Evolutionary conservation across 164 flowering plant genomes (phyloP).

Genomic region (Vitis vinifera): DNA sequence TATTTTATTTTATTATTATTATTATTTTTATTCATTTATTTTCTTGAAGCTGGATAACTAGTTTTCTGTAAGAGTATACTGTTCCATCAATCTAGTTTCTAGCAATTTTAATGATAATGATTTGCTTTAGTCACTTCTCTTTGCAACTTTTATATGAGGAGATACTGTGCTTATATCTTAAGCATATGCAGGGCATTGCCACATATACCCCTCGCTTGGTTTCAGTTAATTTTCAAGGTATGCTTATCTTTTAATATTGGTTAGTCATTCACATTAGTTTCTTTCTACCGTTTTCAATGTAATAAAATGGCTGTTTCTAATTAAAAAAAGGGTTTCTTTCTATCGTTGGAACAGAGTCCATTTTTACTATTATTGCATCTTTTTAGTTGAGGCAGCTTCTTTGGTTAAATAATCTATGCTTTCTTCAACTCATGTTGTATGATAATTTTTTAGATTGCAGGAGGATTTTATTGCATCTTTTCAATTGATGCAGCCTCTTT

Average conservation of each 20-base stretch:
- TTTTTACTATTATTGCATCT: too few species aligned
- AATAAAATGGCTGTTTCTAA: not conserved
- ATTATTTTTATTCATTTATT: too few species aligned
- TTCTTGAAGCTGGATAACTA: too few species aligned
- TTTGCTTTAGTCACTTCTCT: not conserved
- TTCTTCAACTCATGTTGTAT: too few species aligned
- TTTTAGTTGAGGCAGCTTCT: too few species aligned
- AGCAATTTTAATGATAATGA: not conserved
- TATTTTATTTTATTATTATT: too few species aligned
- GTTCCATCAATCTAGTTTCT: too few species aligned
- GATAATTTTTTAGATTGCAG: not conserved
- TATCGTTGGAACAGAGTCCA: too few species aligned
- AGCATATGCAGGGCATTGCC: constrained; percentile 55
- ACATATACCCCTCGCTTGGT: constrained; percentile 88
- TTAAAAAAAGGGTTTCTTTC: not conserved
- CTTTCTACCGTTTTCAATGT: not conserved
- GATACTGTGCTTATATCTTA: constrained; percentile 7
- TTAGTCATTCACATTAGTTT: not conserved
- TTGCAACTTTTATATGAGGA: not conserved
- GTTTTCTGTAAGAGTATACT: too few species aligned
- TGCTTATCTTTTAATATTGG: too few species aligned
- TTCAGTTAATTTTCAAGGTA: constrained; percentile 79
- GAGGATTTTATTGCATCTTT: not conserved
- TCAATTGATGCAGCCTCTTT: not conserved
- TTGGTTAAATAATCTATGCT: too few species aligned